Evolutionary conservation across 225 moss, liverwort and hornwort species (phyloP).

Genomic region (Takakia lepidozioides): DNA sequence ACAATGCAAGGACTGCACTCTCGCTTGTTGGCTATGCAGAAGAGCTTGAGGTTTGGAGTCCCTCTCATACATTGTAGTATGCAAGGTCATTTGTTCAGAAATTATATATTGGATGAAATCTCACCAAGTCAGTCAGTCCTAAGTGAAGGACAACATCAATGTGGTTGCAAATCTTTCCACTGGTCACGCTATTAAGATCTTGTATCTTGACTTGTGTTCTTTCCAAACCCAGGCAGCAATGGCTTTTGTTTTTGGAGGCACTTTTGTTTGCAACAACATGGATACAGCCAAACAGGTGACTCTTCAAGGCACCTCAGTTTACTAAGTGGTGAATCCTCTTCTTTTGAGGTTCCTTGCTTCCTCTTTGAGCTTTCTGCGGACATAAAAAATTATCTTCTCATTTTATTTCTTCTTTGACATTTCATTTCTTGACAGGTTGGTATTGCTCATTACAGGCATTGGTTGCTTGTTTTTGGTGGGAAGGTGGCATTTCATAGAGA

Average conservation of each 20-base stretch:
- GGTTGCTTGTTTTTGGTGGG: not conserved
- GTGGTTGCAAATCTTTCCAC: not conserved
- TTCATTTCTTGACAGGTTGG: too few species aligned
- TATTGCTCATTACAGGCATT: not conserved
- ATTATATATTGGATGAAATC: too few species aligned
- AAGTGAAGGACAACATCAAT: too few species aligned
- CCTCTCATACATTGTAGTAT: too few species aligned
- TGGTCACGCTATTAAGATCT: too few species aligned
- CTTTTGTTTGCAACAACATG: conserved; percentile 80
- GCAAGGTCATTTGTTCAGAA: too few species aligned
- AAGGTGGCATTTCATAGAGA: conserved; percentile 95
- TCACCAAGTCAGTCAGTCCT: too few species aligned
- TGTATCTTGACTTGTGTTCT: not conserved
- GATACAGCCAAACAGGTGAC: conserved; percentile 83
- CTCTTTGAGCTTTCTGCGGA: too few species aligned
- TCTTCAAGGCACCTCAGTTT: not conserved
- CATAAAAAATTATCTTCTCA: too few species aligned
- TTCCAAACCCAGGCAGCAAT: conserved; percentile 62
- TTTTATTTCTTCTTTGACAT: too few species aligned
- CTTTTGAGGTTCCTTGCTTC: too few species aligned
- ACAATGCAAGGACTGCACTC: conserved; percentile 78
- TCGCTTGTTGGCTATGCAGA: conserved; percentile 74
- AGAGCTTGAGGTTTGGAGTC: conserved; percentile 63
- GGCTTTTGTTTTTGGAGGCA: conserved; percentile 84
- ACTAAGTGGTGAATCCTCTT: too few species aligned